Evolutionary conservation across 352 stramenopile species (phyloP).

Genomic region (Phytophthora cryptogea): DNA sequence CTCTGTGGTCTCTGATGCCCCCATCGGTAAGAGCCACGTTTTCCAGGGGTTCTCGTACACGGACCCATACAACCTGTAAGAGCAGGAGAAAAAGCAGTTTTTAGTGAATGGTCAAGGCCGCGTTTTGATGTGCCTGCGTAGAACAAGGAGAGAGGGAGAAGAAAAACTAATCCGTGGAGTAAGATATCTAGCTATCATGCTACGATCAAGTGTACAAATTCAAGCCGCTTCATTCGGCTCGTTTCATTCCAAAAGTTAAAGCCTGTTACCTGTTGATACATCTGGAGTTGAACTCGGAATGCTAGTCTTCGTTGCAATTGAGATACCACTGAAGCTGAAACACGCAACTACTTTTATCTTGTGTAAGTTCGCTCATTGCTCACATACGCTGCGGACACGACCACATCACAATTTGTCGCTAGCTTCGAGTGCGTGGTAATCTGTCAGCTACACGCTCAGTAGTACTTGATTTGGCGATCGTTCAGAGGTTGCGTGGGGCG

Average conservation of each 20-base stretch:
- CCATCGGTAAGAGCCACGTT: conserved; percentile 68
- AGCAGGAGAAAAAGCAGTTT: conserved; percentile 2
- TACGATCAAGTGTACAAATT: conserved; percentile 11
- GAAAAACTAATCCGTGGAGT: conserved; percentile 28
- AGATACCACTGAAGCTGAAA: not conserved
- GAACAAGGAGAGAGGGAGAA: conserved; percentile 13
- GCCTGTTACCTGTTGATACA: too few species aligned
- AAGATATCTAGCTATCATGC: conserved; percentile 36
- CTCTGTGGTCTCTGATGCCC: conserved; percentile 60
- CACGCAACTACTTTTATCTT: conserved; percentile 1
- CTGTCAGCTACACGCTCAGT: conserved; percentile 22
- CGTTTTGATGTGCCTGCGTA: conserved; percentile 35
- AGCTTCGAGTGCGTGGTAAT: not conserved
- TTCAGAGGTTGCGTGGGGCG: conserved; percentile 59
- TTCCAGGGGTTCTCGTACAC: conserved; percentile 84
- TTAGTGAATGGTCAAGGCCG: conserved; percentile 20
- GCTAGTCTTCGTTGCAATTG: not conserved
- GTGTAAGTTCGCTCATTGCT: not conserved
- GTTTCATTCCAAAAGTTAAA: too few species aligned
- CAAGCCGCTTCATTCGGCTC: not conserved
- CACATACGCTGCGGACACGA: conserved; percentile 4
- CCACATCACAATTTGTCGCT: conserved; percentile 1
- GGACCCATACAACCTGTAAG: conserved; percentile 65
- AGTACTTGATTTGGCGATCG: conserved; percentile 52
- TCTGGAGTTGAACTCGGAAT: not conserved